Percentiles rank a stretch among this genome's conserved stretches.
Conservation (phyloP, 2,329 filamentous ascomycete genomes). For the Trematosphaeria pertusa region DNA sequence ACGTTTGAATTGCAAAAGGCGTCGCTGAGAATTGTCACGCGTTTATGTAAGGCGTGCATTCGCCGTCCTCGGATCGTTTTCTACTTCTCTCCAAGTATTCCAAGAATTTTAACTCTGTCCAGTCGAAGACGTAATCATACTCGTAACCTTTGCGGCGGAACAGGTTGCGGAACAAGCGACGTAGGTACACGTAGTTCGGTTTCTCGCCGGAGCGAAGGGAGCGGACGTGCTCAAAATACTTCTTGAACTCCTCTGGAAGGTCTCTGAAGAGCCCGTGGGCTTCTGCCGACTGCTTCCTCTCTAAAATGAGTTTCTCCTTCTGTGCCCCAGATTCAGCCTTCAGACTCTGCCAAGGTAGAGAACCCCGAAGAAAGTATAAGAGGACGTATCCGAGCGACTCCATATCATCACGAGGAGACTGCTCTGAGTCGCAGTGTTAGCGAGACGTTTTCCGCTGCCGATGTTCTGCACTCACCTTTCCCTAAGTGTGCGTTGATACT, state of each 20-base stretch:
- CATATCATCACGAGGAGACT: conserved; percentile 34
- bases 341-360: conserved; percentile 34
- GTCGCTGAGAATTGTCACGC: not conserved
- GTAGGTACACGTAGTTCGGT: conserved; percentile 19
- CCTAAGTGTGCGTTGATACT: conserved; percentile 29
- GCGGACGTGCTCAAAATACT: conserved; percentile 17
- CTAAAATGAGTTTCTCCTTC: conserved; percentile 23
- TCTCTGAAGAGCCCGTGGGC: conserved; percentile 10
- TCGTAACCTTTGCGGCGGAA: conserved; percentile 16
- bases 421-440: conserved; percentile 23
- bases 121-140: conserved; percentile 26
- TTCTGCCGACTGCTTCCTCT: conserved; percentile 15
- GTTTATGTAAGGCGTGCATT: not conserved
- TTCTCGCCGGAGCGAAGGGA: conserved; percentile 8
- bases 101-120: conserved; percentile 18
- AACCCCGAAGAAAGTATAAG: conserved; percentile 33
- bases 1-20: not conserved
- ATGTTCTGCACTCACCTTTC: conserved; percentile 15
- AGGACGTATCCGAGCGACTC: conserved; percentile 36
- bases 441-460: conserved; percentile 4
- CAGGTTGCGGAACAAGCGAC: conserved; percentile 18
- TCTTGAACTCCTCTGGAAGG: conserved; percentile 17
- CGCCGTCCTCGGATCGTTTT: not conserved
- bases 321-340: conserved; percentile 17
- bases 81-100: conserved; percentile 14